phyloP scores from a whole-genome alignment of 768 basidiomycete species.

The Lactarius sanguifluus region DNA sequence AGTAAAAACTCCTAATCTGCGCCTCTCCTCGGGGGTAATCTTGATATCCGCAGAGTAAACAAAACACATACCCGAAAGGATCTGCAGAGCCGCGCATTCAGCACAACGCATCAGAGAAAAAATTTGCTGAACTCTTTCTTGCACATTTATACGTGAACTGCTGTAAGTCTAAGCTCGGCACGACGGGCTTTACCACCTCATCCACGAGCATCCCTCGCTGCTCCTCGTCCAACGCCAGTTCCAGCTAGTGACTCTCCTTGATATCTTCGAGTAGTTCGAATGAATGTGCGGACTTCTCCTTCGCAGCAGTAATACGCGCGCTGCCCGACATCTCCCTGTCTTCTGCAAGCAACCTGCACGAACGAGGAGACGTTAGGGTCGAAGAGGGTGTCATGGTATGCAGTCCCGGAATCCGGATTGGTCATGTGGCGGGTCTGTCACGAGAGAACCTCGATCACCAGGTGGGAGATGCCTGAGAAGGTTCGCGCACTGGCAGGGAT shows the following conservation, averaged over 20 bases:
- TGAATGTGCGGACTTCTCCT: slow-evolving; percentile 82
- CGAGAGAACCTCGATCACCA: too few species aligned
- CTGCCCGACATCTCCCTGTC: slow-evolving; percentile 43
- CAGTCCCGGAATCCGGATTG: too few species aligned
- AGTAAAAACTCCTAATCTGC: slow-evolving; percentile 65
- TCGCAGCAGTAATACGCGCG: slow-evolving; percentile 54
- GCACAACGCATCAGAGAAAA: slow-evolving; percentile 6
- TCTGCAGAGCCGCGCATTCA: slow-evolving; percentile 40
- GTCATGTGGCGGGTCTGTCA: too few species aligned
- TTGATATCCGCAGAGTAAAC: slow-evolving; percentile 62
- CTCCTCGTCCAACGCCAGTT: slow-evolving; percentile 68
- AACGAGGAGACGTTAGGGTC: slow-evolving; percentile 20
- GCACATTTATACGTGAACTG: slow-evolving; percentile 68
- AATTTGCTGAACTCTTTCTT: slow-evolving; percentile 84
- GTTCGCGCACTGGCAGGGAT: too few species aligned
- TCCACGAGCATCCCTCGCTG: slow-evolving; percentile 62
- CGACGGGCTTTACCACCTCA: slow-evolving; percentile 73
- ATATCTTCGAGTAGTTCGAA: slow-evolving; percentile 80
- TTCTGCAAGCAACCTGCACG: slow-evolving; percentile 45
- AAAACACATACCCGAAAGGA: slow-evolving; percentile 62
- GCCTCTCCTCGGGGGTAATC: slow-evolving; percentile 65
- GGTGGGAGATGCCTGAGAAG: too few species aligned
- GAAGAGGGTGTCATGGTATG: too few species aligned
- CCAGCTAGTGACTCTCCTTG: slow-evolving; percentile 68
- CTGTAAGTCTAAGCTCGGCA: slow-evolving; percentile 71